These are phyloP conservation scores for Suillus occidentalis DNA, from an alignment of 768 basidiomycete species.

Conservation along the genomic window DNA sequence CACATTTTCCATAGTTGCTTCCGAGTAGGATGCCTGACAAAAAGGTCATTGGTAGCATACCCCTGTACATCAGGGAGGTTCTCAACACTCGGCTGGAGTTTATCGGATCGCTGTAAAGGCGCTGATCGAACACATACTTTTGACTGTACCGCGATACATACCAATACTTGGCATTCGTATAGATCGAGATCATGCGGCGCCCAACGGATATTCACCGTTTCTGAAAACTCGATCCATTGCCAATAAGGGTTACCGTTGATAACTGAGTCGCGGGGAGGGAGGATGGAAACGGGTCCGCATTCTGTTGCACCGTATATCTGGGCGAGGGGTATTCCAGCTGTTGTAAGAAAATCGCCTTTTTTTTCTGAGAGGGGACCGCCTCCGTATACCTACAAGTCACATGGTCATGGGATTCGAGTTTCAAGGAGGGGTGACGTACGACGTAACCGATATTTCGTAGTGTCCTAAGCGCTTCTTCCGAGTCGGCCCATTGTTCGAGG, in stretches of 20 bases:
- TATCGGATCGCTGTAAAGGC: conserved; percentile 1
- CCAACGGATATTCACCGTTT: conserved; percentile 6
- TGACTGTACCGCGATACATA: conserved; percentile 11
- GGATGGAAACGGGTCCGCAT: conserved; percentile 25
- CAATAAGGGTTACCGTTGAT: conserved; percentile 8
- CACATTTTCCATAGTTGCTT: conserved; percentile 42
- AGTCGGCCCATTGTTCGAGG: conserved; percentile 9
- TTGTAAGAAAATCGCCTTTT: conserved; percentile 31
- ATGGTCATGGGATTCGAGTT: background rate
- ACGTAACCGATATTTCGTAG: conserved; percentile 8
- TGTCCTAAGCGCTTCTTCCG: conserved; percentile 5
- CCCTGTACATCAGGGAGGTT: conserved; percentile 36
- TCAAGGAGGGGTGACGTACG: background rate
- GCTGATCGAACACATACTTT: background rate
- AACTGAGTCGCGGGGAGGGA: conserved; percentile 27
- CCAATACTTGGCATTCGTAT: conserved; percentile 35
- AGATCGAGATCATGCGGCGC: conserved; percentile 34
- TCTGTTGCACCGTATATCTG: conserved; percentile 39
- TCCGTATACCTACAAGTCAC: conserved; percentile 24
- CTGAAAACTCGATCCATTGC: conserved; percentile 11
- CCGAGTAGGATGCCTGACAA: conserved; percentile 41
- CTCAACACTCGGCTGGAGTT: conserved; percentile 15
- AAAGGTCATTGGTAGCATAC: conserved; percentile 44
- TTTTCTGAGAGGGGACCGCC: conserved; percentile 36
- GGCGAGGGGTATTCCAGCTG: conserved; percentile 30